phyloP scores from a whole-genome alignment of 495 filamentous ascomycete species.

The Penicillium soppii region DNA sequence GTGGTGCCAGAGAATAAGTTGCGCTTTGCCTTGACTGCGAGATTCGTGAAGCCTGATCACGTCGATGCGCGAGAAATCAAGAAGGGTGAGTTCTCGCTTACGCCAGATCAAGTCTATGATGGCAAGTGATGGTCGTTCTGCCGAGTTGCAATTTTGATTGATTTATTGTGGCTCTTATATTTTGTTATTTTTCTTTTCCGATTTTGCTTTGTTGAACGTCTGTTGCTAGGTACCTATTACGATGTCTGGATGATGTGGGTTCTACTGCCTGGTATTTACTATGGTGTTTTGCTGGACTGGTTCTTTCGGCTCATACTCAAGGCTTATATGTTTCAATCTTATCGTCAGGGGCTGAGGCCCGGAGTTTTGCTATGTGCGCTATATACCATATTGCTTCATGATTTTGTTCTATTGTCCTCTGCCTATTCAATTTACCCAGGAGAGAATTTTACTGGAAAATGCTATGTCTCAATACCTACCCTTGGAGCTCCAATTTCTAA shows the following conservation, averaged over 20 bases:
- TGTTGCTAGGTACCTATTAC: too few relatives aligned
- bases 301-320: too few relatives aligned
- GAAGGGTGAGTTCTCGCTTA: slow-evolving; percentile 31
- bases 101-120: slow-evolving; percentile 31
- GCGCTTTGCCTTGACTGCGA: slow-evolving; percentile 61
- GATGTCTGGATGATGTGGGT: too few relatives aligned
- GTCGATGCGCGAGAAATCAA: slow-evolving; percentile 14
- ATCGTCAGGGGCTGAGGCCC: background rate
- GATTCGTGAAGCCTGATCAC: slow-evolving; percentile 32
- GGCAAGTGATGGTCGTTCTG: slow-evolving; percentile 24
- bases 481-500: too few relatives aligned
- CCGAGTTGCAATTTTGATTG: background rate
- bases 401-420: background rate
- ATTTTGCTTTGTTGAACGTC: background rate
- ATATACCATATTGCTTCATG: slow-evolving; percentile 7
- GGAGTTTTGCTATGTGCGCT: background rate
- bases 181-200: background rate
- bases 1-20: slow-evolving; percentile 57
- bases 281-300: too few relatives aligned
- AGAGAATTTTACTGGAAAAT: background rate
- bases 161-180: too few relatives aligned
- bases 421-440: background rate
- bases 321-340: background rate
- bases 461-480: too few relatives aligned
- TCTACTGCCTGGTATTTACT: too few relatives aligned